phyloP scores from a whole-genome alignment of 306 rosid genomes.

The Dalbergia oliveri region DNA sequence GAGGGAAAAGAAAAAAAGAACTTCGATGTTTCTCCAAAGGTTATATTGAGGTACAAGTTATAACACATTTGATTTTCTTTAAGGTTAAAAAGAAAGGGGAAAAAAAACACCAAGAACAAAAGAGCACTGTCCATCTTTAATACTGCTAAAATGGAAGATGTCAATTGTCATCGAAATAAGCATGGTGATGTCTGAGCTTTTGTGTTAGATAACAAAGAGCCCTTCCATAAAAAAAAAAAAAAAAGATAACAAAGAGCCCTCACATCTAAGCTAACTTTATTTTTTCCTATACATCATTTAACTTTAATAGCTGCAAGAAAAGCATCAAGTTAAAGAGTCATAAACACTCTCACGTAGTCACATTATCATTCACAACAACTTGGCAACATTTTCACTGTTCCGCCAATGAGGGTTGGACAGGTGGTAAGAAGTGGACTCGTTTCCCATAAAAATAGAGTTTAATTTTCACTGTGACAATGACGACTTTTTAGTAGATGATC shows the following conservation, averaged over 20 bases:
- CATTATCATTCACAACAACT: not conserved
- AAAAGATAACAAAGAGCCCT: not conserved
- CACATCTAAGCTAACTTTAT: not conserved
- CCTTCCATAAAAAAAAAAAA: too few species aligned
- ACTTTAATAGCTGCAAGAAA: slow-evolving; percentile 19
- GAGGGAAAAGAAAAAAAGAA: too few species aligned
- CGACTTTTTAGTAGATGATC: too few species aligned
- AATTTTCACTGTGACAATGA: too few species aligned
- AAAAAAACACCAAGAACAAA: not conserved
- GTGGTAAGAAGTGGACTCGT: too few species aligned
- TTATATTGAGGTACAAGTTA: too few species aligned
- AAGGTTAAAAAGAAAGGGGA: not conserved
- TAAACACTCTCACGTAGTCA: not conserved
- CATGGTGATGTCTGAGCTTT: not conserved
- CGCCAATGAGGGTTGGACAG: too few species aligned
- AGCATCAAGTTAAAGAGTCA: slow-evolving; percentile 12
- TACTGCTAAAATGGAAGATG: not conserved
- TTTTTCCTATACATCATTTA: too few species aligned
- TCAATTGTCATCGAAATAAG: not conserved
- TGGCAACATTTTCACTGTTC: too few species aligned
- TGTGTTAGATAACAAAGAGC: not conserved
- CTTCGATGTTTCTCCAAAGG: too few species aligned
- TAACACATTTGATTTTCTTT: not conserved
- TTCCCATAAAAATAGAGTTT: too few species aligned
- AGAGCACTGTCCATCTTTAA: not conserved